Evolutionary conservation across 371 early-diverging fungal species (phyloP).

Genomic region (Thermomucor indicae-seudaticae): DNA sequence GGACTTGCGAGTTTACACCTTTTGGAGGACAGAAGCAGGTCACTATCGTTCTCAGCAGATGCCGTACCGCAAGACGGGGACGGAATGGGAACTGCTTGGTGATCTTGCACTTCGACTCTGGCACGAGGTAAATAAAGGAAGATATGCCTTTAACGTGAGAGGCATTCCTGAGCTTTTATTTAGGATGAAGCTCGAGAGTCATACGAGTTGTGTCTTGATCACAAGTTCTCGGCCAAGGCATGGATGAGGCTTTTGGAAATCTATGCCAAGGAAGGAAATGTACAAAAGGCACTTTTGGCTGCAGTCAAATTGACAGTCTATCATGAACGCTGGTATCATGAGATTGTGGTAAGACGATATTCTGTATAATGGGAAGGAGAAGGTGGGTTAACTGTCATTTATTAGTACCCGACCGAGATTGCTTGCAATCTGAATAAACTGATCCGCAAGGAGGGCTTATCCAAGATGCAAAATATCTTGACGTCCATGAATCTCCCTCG

Average conservation of each 20-base stretch:
- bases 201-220: slow-evolving; percentile 80
- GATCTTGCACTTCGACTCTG: slow-evolving; percentile 85
- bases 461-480: slow-evolving; percentile 87
- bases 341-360: slow-evolving; percentile 81
- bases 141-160: neutral
- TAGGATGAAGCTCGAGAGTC: slow-evolving; percentile 88
- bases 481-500: slow-evolving; percentile 85
- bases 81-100: slow-evolving; percentile 96
- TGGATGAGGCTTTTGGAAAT: slow-evolving; percentile 82
- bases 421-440: slow-evolving; percentile 77
- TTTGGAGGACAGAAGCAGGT: slow-evolving; percentile 72
- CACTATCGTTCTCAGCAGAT: slow-evolving; percentile 68
- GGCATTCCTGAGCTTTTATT: neutral
- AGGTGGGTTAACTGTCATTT: neutral
- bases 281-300: slow-evolving; percentile 75
- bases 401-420: slow-evolving; percentile 84
- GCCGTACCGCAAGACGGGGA: slow-evolving; percentile 84
- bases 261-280: slow-evolving; percentile 72
- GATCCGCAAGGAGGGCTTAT: slow-evolving; percentile 79
- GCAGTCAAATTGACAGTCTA: slow-evolving; percentile 79
- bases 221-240: slow-evolving; percentile 87
- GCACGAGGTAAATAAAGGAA: slow-evolving; percentile 53
- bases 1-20: slow-evolving; percentile 91
- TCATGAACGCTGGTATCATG: slow-evolving; percentile 79
- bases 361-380: no score